Evolutionary conservation across 306 rosid genomes (phyloP).

Genomic region (Acacia melanoxylon): DNA sequence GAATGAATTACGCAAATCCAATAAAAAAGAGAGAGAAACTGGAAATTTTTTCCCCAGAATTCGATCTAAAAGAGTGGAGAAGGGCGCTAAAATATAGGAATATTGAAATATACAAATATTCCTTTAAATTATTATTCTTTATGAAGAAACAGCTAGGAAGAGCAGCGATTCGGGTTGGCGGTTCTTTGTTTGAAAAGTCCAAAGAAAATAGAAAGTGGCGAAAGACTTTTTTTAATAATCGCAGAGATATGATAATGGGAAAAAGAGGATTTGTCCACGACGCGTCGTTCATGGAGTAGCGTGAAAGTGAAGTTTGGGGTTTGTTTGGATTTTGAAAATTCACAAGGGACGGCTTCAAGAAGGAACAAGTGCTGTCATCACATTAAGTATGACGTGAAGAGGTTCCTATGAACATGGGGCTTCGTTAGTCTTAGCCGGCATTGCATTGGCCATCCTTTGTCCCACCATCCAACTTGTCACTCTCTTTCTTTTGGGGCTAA

Average conservation of each 20-base stretch:
- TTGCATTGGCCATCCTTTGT: background rate
- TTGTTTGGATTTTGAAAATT: no score
- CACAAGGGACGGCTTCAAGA: no score
- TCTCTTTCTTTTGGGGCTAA: no score
- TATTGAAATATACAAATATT: background rate
- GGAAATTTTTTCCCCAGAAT: background rate
- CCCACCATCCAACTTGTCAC: background rate
- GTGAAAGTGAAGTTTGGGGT: background rate
- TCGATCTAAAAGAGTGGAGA: conserved; percentile 33
- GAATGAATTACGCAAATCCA: conserved; percentile 18
- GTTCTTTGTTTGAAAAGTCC: conserved; percentile 59
- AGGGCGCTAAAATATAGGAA: conserved; percentile 21
- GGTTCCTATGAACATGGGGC: background rate
- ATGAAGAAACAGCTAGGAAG: conserved; percentile 44
- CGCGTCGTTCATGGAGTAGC: background rate
- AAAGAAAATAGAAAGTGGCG: background rate
- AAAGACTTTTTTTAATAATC: background rate
- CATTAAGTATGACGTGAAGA: no score
- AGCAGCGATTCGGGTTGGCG: conserved; percentile 52
- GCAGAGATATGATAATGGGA: background rate
- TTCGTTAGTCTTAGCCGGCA: background rate
- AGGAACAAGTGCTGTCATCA: no score
- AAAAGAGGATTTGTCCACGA: background rate
- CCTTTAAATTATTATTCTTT: background rate
- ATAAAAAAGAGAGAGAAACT: conserved; percentile 18